phyloP scores from a whole-genome alignment of 768 basidiomycete genomes.

The Melanogaster broomeanus region DNA sequence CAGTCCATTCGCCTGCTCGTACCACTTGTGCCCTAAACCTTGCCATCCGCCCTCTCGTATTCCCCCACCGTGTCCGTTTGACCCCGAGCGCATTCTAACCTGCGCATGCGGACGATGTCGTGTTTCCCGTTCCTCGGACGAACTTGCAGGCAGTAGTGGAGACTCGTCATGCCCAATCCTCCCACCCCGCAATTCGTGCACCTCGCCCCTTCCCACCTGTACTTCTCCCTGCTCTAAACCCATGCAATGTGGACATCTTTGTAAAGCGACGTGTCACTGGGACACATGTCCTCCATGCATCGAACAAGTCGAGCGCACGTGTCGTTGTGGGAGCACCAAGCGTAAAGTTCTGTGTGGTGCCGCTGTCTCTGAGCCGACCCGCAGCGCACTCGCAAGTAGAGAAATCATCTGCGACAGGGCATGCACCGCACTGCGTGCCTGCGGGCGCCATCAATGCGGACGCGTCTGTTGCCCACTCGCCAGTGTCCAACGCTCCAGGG shows the following conservation, averaged over 20 bases:
- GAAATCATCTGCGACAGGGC: slow-evolving; percentile 81
- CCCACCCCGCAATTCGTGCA: slow-evolving; percentile 55
- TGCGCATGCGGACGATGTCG: slow-evolving; percentile 80
- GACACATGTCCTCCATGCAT: slow-evolving; percentile 82
- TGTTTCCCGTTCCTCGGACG: slow-evolving; percentile 38
- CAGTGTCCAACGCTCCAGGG: slow-evolving; percentile 55
- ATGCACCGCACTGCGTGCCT: slow-evolving; percentile 76
- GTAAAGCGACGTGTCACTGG: slow-evolving; percentile 68
- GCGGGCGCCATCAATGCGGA: slow-evolving; percentile 85
- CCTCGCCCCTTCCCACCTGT: slow-evolving; percentile 83
- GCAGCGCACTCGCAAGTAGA: slow-evolving; percentile 44
- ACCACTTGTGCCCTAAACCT: slow-evolving; percentile 68
- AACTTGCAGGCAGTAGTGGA: slow-evolving; percentile 9
- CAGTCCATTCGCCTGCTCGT: slow-evolving; percentile 73
- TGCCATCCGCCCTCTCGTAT: slow-evolving; percentile 75
- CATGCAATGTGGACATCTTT: slow-evolving; percentile 74
- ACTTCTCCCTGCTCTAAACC: slow-evolving; percentile 62
- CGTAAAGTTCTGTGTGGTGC: slow-evolving; percentile 49
- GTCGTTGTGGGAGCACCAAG: slow-evolving; percentile 81
- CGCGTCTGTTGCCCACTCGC: slow-evolving; percentile 90
- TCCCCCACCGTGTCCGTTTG: slow-evolving; percentile 68
- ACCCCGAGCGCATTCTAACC: slow-evolving; percentile 63
- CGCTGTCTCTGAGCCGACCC: slow-evolving; percentile 33
- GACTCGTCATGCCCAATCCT: slow-evolving; percentile 25
- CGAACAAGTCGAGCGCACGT: slow-evolving; percentile 69